Conservation (phyloP, 169 alveolate species). For the Sarcocystis neurona region DNA sequence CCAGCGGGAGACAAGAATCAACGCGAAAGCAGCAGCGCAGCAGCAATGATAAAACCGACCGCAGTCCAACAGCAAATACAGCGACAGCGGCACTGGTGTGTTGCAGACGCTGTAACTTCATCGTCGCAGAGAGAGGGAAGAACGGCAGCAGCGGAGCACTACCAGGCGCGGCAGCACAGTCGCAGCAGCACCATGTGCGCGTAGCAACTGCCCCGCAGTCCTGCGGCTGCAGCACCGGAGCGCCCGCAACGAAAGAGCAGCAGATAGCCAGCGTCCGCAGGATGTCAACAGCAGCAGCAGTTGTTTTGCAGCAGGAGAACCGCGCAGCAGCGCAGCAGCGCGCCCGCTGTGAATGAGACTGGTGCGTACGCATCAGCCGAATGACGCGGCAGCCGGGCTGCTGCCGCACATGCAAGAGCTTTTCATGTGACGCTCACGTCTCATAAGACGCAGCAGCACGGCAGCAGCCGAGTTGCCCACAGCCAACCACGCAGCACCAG, state of each 20-base stretch:
- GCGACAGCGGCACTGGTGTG: not conserved
- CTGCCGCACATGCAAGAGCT: not conserved
- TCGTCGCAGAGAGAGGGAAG: not conserved
- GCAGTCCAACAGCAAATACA: not conserved
- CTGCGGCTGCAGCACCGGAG: slow-evolving; percentile 10
- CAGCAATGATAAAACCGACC: not conserved
- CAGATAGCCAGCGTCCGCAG: not conserved
- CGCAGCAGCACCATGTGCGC: too few relatives aligned
- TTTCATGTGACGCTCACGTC: not conserved
- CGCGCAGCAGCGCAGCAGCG: not conserved
- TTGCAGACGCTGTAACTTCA: not conserved
- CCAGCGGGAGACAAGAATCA: not conserved
- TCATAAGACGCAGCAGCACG: not conserved
- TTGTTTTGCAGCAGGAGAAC: not conserved
- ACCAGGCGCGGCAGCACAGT: too few relatives aligned
- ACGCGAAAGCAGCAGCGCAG: not conserved
- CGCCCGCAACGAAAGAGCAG: slow-evolving; percentile 8
- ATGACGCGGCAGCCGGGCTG: not conserved
- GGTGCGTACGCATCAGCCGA: not conserved
- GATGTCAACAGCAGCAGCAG: not conserved
- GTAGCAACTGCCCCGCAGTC: slow-evolving; percentile 5
- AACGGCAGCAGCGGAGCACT: not conserved
- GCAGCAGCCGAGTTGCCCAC: too few relatives aligned
- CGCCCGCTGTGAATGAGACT: not conserved
- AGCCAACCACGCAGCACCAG: too few relatives aligned